Percentiles rank a stretch among this genome's conserved stretches.
Conservation (phyloP, 78 protist species). For the Cavenderia fasciculata region DNA sequence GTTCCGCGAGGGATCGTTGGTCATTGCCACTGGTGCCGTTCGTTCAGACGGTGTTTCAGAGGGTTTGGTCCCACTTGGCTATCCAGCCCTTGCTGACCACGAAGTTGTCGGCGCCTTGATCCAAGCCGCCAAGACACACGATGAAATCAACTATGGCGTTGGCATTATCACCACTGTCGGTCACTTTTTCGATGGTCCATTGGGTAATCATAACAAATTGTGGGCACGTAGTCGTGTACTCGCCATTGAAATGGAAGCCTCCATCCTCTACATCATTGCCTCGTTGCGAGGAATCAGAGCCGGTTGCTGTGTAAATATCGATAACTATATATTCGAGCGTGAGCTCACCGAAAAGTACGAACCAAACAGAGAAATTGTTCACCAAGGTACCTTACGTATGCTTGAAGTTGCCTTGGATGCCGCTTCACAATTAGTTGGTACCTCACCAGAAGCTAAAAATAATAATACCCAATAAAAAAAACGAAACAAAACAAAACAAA, state of each 20-base stretch:
- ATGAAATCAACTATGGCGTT: conserved; percentile 28
- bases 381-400: conserved; percentile 75
- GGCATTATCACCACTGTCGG: conserved; percentile 78
- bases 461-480: too few species aligned
- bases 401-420: conserved; percentile 69
- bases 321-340: conserved; percentile 77
- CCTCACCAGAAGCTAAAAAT: too few species aligned
- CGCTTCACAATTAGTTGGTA: conserved; percentile 1
- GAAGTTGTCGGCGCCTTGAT: conserved; percentile 59
- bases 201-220: conserved; percentile 75
- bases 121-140: conserved; percentile 23
- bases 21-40: conserved; percentile 81
- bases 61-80: conserved; percentile 76
- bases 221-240: conserved; percentile 74
- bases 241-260: conserved; percentile 80
- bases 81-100: conserved; percentile 70
- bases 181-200: conserved; percentile 80
- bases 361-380: conserved; percentile 73
- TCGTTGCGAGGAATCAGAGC: conserved; percentile 66
- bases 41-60: conserved; percentile 75
- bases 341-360: conserved; percentile 79
- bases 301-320: conserved; percentile 76
- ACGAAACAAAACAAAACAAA: too few species aligned
- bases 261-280: conserved; percentile 53
- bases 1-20: conserved; percentile 59